These are phyloP conservation scores for Tolypocladium tropicale DNA, from an alignment of 2,329 filamentous ascomycete species.

Conservation along the genomic window DNA sequence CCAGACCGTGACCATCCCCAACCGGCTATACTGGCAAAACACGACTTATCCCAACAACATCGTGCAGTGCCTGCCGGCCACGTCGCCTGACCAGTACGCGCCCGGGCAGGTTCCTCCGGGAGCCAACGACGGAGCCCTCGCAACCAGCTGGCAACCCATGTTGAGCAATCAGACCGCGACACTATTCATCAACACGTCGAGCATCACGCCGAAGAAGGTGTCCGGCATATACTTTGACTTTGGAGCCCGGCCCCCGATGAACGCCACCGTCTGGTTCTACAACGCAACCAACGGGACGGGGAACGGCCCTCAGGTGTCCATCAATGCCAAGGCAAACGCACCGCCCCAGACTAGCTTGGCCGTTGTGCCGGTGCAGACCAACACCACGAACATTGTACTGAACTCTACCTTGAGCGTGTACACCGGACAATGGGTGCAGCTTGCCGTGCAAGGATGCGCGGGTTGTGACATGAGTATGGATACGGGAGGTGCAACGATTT, in stretches of 20 bases:
- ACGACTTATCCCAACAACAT: slow-evolving; percentile 49
- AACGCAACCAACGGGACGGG: not conserved
- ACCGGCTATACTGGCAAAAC: slow-evolving; percentile 44
- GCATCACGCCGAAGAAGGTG: not conserved
- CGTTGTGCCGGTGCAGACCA: not conserved
- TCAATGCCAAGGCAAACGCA: not conserved
- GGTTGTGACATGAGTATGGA: not conserved
- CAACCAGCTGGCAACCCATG: not conserved
- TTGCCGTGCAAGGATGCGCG: not conserved
- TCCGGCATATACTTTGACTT: not conserved
- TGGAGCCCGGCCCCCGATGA: not conserved
- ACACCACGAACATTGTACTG: not conserved
- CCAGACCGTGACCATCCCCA: slow-evolving; percentile 42
- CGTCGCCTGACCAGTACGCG: slow-evolving; percentile 31
- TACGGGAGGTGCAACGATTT: not conserved
- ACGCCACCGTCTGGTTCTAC: not conserved
- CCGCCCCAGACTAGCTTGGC: not conserved
- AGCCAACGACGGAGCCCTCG: not conserved
- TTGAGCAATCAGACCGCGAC: not conserved
- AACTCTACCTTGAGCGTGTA: not conserved
- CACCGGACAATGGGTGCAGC: not conserved
- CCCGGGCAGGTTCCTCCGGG: not conserved
- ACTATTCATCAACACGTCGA: not conserved
- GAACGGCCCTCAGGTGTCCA: not conserved
- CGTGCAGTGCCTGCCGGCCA: slow-evolving; percentile 50